A percentile compares a stretch with the other conserved stretches of the same genome.
Conservation (phyloP, 2,329 filamentous ascomycete genomes). For the Leptographium procerum region DNA sequence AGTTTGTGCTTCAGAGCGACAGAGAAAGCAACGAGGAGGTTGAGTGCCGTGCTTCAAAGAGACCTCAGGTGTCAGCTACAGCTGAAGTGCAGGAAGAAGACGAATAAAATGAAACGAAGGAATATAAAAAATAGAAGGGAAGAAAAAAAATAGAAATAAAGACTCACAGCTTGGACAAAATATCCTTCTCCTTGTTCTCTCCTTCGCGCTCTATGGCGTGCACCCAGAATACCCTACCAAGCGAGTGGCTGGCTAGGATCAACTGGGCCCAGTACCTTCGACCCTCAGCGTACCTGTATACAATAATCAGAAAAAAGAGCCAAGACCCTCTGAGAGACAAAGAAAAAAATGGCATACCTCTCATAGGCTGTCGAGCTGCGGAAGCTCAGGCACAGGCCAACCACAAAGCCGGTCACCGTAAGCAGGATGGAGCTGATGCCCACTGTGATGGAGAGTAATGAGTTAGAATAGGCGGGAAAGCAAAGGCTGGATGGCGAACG, state of each 20-base stretch:
- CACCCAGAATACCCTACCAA: constrained; percentile 76
- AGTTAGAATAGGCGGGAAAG: background rate
- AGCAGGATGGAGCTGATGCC: constrained; percentile 60
- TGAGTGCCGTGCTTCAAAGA: constrained; percentile 41
- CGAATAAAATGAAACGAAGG: too few relatives aligned
- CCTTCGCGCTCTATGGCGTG: constrained; percentile 56
- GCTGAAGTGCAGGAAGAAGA: too few relatives aligned
- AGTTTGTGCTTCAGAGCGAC: constrained; percentile 61
- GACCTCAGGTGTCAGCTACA: background rate
- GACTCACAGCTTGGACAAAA: constrained; percentile 48
- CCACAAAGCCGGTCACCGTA: constrained; percentile 76
- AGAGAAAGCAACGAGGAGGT: constrained; percentile 58
- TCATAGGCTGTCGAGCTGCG: constrained; percentile 71
- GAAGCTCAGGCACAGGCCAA: constrained; percentile 67
- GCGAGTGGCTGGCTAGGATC: constrained; percentile 49
- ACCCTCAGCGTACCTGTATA: constrained; percentile 35
- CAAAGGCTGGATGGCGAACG: background rate
- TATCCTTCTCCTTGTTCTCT: constrained; percentile 45
- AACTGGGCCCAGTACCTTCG: constrained; percentile 47
- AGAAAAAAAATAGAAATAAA: too few relatives aligned
- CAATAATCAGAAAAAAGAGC: background rate
- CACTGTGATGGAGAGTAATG: constrained; percentile 20
- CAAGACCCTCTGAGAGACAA: background rate
- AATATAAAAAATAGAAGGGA: too few relatives aligned
- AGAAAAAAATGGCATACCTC: constrained; percentile 27